phyloP scores from a whole-genome alignment of 176 grass and related monocot species.

The Poa annua region DNA sequence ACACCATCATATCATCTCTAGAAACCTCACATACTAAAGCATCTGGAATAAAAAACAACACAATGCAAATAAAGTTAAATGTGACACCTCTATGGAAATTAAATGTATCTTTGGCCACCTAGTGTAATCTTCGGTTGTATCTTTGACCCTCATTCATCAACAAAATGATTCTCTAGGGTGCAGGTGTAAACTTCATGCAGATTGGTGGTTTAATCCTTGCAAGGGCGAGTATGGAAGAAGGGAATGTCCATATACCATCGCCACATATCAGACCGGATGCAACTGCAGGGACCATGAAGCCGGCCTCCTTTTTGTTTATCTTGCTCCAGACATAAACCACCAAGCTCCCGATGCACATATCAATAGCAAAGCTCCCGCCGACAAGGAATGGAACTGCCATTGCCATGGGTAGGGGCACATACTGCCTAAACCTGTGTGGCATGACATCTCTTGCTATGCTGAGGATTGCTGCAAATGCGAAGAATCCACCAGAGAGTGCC shows the following conservation, averaged over 20 bases:
- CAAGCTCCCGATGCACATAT: slow-evolving; percentile 78
- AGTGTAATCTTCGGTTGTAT: neutral
- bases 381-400: slow-evolving; percentile 95
- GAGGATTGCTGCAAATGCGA: slow-evolving; percentile 52
- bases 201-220: slow-evolving; percentile 85
- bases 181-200: slow-evolving; percentile 79
- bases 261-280: slow-evolving; percentile 89
- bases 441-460: slow-evolving; percentile 61
- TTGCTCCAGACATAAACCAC: slow-evolving; percentile 67
- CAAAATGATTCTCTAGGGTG: slow-evolving; percentile 13
- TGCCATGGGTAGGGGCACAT: slow-evolving; percentile 81
- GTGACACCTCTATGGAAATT: neutral
- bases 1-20: neutral
- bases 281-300: slow-evolving; percentile 71
- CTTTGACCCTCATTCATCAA: neutral
- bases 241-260: slow-evolving; percentile 90
- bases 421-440: slow-evolving; percentile 48
- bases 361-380: slow-evolving; percentile 80
- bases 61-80: neutral
- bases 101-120: neutral
- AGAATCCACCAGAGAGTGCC: slow-evolving; percentile 71
- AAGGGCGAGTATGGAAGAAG: slow-evolving; percentile 76
- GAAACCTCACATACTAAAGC: neutral
- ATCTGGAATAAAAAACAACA: slow-evolving; percentile 1
- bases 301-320: slow-evolving; percentile 61